phyloP scores from a whole-genome alignment of 257 asterid species.

The Solanum lycopersicoides region DNA sequence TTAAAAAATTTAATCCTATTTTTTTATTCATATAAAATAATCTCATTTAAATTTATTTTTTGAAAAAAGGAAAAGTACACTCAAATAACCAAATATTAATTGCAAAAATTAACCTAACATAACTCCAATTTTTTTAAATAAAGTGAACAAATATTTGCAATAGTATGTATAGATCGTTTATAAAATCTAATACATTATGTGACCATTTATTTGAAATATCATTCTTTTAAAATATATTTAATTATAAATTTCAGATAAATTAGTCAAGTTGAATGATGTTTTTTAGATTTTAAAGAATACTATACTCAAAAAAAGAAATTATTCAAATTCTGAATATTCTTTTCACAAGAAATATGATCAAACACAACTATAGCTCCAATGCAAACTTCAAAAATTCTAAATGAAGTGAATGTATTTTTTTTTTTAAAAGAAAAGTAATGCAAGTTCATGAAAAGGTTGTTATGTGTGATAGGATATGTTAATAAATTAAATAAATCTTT shows the following conservation, averaged over 20 bases:
- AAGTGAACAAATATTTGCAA: neutral
- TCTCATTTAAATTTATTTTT: neutral
- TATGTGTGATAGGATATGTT: constrained; percentile 19
- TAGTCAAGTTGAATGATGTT: neutral
- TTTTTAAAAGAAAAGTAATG: no score
- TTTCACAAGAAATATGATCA: neutral
- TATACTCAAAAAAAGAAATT: no score
- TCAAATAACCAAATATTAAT: neutral
- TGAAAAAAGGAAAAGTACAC: neutral
- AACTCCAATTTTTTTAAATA: no score
- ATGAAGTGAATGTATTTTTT: neutral
- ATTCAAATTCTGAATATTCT: no score
- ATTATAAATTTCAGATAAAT: no score
- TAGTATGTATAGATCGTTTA: neutral
- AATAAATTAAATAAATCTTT: constrained; percentile 8
- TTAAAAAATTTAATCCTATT: no score
- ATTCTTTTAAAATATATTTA: no score
- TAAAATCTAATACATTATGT: neutral
- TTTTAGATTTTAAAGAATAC: no score
- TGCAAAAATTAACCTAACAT: neutral
- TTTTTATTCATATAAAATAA: no score
- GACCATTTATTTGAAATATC: neutral
- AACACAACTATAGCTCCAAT: neutral
- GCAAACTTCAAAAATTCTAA: neutral
- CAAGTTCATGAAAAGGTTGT: constrained; percentile 7